These are phyloP conservation scores for Aspergillus cristatus DNA, from an alignment of 495 filamentous ascomycete species.

Conservation along the genomic window DNA sequence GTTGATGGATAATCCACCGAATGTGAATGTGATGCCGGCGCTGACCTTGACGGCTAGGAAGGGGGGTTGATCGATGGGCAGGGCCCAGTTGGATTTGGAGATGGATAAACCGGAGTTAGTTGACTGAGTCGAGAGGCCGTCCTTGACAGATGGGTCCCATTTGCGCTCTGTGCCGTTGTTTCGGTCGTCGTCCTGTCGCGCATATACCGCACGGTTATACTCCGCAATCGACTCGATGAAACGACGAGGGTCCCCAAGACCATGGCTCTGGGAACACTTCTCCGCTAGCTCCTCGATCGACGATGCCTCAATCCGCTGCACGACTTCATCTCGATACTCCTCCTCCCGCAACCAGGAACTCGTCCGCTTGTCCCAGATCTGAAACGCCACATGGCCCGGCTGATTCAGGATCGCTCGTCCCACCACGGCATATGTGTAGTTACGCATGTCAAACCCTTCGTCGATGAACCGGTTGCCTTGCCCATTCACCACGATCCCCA, in stretches of 20 bases:
- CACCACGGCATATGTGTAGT: constrained; percentile 57
- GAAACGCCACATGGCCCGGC: constrained; percentile 46
- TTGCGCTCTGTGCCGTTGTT: constrained; percentile 25
- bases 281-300: constrained; percentile 46
- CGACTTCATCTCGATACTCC: constrained; percentile 49
- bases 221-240: constrained; percentile 40
- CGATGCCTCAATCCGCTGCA: constrained; percentile 36
- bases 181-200: constrained; percentile 25
- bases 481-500: constrained; percentile 53
- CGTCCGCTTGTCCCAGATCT: constrained; percentile 49
- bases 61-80: constrained; percentile 42
- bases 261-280: constrained; percentile 28
- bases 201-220: constrained; percentile 44
- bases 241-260: constrained; percentile 26
- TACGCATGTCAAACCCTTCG: constrained; percentile 52
- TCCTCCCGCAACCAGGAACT: constrained; percentile 41
- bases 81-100: constrained; percentile 56
- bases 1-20: constrained; percentile 48
- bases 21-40: constrained; percentile 57
- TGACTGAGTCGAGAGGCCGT: constrained; percentile 48
- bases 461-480: constrained; percentile 52
- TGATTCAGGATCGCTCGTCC: constrained; percentile 47
- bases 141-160: constrained; percentile 47
- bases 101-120: constrained; percentile 19
- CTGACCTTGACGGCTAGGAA: constrained; percentile 52